A percentile compares a stretch with the other conserved stretches of the same genome.
These are phyloP conservation scores for Grosmannia serpens DNA, from an alignment of 2,329 filamentous ascomycete genomes.

Conservation along the genomic window DNA sequence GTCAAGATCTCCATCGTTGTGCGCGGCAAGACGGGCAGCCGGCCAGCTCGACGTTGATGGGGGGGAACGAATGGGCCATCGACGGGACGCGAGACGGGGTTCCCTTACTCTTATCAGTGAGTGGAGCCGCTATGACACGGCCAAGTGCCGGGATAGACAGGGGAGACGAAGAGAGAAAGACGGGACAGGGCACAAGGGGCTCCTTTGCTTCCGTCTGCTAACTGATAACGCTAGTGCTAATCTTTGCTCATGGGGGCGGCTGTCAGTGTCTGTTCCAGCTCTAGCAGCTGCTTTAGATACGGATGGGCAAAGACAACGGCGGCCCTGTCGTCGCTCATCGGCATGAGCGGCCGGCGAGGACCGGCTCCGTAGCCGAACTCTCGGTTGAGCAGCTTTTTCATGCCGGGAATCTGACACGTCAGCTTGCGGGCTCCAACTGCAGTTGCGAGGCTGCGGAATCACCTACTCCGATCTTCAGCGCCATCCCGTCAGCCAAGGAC, in stretches of 20 bases:
- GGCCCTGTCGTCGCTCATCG: slow-evolving; percentile 10
- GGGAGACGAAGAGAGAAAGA: background rate
- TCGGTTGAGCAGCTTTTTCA: slow-evolving; percentile 13
- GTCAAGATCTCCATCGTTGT: background rate
- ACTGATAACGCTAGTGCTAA: background rate
- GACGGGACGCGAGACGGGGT: background rate
- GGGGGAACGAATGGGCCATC: background rate
- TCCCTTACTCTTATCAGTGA: background rate
- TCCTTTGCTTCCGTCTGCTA: background rate
- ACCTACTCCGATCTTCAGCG: slow-evolving; percentile 12
- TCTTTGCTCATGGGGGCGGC: too few relatives aligned
- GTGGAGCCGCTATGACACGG: background rate
- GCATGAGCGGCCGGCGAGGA: slow-evolving; percentile 13
- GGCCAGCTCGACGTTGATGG: background rate
- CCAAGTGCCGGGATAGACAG: background rate
- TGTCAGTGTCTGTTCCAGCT: background rate
- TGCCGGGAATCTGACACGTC: slow-evolving; percentile 11
- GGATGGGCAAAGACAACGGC: slow-evolving; percentile 3
- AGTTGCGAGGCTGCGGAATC: too few relatives aligned
- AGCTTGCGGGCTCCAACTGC: too few relatives aligned
- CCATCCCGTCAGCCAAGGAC: slow-evolving; percentile 13
- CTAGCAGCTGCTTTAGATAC: slow-evolving; percentile 6
- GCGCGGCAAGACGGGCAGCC: background rate
- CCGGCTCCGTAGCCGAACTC: slow-evolving; percentile 12
- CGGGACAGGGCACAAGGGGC: background rate